Conservation (phyloP, 352 stramenopile genomes). For the Globisporangium rhizosaccharum region DNA sequence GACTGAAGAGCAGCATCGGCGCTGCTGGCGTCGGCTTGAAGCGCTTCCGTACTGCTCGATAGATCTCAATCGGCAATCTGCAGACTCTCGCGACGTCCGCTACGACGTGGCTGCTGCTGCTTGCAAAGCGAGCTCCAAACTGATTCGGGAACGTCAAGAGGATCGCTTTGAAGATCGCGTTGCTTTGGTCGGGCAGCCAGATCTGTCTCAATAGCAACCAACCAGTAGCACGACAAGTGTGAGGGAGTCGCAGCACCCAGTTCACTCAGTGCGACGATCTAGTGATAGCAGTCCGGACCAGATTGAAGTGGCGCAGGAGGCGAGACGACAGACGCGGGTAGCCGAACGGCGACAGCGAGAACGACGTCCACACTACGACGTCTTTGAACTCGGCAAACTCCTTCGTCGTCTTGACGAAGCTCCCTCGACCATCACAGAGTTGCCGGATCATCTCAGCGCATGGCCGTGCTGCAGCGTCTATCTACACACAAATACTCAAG, state of each 20-base stretch:
- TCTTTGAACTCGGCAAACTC: constrained; percentile 59
- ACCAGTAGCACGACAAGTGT: not conserved
- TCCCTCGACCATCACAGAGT: constrained; percentile 46
- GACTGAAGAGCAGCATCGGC: constrained; percentile 38
- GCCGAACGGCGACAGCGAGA: constrained; percentile 39
- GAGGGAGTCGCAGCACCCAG: not conserved
- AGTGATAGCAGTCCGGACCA: constrained; percentile 20
- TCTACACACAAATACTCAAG: not conserved
- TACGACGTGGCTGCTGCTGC: constrained; percentile 10
- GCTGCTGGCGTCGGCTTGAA: constrained; percentile 23
- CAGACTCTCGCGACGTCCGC: constrained; percentile 21
- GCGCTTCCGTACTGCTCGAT: constrained; percentile 14
- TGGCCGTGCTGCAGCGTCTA: not conserved
- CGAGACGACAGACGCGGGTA: constrained; percentile 32
- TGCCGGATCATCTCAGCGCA: constrained; percentile 61
- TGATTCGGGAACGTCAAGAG: constrained; percentile 33
- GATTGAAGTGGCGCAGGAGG: constrained; percentile 59
- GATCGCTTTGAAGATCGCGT: constrained; percentile 31
- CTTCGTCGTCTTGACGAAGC: constrained; percentile 44
- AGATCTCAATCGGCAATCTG: constrained; percentile 43
- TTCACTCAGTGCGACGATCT: not conserved
- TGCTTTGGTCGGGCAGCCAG: constrained; percentile 34
- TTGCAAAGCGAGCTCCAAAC: constrained; percentile 22
- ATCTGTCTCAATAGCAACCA: constrained; percentile 18
- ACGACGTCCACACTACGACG: constrained; percentile 36